These are phyloP conservation scores for Aspergillus ruber DNA, from an alignment of 2,329 filamentous ascomycete species.

Conservation along the genomic window DNA sequence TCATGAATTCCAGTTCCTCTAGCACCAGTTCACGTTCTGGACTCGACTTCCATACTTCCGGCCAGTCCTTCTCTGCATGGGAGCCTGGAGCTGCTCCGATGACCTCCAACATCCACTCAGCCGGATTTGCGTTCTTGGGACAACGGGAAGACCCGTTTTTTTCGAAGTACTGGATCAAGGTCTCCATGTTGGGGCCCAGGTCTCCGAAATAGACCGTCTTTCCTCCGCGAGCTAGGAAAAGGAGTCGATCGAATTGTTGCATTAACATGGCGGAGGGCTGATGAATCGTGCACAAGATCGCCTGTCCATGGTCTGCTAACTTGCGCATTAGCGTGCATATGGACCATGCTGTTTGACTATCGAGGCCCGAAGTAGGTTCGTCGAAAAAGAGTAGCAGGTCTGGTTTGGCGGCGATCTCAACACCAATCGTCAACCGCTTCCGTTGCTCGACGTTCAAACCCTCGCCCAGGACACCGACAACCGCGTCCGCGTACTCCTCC, in stretches of 20 bases:
- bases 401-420: constrained; percentile 86
- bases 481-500: constrained; percentile 78
- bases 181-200: constrained; percentile 52
- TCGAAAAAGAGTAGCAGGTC: constrained; percentile 83
- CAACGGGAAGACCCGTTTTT: constrained; percentile 55
- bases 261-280: constrained; percentile 89
- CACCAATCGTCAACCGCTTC: constrained; percentile 78
- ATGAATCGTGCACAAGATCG: constrained; percentile 88
- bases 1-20: constrained; percentile 43
- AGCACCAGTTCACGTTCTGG: constrained; percentile 44
- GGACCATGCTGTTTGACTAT: constrained; percentile 85
- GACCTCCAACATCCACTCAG: constrained; percentile 57
- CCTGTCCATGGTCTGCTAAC: constrained; percentile 80
- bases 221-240: constrained; percentile 58
- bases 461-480: constrained; percentile 81
- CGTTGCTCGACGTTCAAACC: constrained; percentile 58
- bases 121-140: constrained; percentile 58
- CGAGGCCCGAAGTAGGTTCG: constrained; percentile 86
- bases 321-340: constrained; percentile 81
- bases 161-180: constrained; percentile 58
- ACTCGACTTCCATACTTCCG: constrained; percentile 54
- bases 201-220: constrained; percentile 63
- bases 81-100: constrained; percentile 56
- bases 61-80: constrained; percentile 56
- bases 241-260: constrained; percentile 64